A percentile compares a stretch with the other conserved stretches of the same genome.
Evolutionary conservation across 371 early-diverging fungal species (phyloP).

Genomic region (Mortierella sp.): DNA sequence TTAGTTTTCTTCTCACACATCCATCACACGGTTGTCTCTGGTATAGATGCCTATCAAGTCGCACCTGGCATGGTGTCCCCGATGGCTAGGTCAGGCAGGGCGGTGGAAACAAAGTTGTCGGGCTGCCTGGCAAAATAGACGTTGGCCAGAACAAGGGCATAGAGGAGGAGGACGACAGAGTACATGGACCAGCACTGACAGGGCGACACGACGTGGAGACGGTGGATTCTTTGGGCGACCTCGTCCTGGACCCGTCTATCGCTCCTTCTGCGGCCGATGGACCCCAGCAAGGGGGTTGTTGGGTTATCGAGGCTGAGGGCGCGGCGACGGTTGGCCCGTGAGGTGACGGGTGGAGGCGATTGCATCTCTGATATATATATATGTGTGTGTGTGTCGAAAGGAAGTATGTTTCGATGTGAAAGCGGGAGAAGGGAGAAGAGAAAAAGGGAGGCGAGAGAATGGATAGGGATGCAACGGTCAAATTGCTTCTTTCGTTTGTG

Average conservation of each 20-base stretch:
- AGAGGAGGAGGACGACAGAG: conserved; percentile 24
- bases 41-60: background rate
- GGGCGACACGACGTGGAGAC: conserved; percentile 28
- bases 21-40: background rate
- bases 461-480: background rate
- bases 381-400: background rate
- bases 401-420: background rate
- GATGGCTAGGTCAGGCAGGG: conserved; percentile 33
- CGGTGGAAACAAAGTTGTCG: conserved; percentile 21
- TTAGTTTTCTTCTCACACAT: background rate
- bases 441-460: background rate
- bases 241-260: conserved; percentile 42
- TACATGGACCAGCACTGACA: conserved; percentile 43
- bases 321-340: conserved; percentile 54
- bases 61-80: conserved; percentile 39
- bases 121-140: conserved; percentile 36
- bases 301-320: conserved; percentile 44
- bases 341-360: conserved; percentile 45
- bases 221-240: conserved; percentile 30
- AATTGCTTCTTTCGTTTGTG: background rate
- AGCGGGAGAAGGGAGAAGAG: background rate
- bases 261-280: conserved; percentile 35
- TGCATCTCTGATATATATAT: conserved; percentile 21
- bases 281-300: conserved; percentile 36
- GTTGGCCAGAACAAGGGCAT: conserved; percentile 14